Conservation (phyloP, 306 rosid genomes). For the Rosa multiflora region DNA sequence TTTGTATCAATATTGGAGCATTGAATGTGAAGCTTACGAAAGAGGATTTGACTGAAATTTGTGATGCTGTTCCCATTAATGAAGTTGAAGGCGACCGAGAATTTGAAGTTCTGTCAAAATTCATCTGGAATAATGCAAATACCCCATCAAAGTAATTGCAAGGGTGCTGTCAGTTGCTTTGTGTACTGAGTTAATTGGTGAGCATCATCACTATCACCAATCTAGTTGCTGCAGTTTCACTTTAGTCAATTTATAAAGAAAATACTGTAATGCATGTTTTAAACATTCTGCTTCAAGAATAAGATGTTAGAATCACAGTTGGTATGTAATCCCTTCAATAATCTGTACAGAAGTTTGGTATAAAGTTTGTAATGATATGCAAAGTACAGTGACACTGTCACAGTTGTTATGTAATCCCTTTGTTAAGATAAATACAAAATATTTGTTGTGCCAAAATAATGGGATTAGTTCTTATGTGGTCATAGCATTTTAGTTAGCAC, state of each 20-base stretch:
- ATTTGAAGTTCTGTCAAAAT: constrained; percentile 4
- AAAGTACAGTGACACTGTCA: too few species aligned
- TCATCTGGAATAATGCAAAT: neutral
- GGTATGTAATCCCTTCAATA: too few species aligned
- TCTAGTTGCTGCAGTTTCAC: neutral
- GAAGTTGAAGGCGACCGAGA: constrained; percentile 54
- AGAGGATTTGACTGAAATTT: constrained; percentile 50
- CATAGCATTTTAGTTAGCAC: neutral
- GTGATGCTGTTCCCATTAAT: constrained; percentile 51
- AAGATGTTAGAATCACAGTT: too few species aligned
- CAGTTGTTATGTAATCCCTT: too few species aligned
- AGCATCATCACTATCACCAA: neutral
- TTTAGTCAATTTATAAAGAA: too few species aligned
- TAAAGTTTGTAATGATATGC: too few species aligned
- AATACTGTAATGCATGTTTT: too few species aligned
- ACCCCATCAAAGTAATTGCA: neutral
- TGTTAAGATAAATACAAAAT: too few species aligned
- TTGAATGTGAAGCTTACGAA: constrained; percentile 56
- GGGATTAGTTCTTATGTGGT: too few species aligned
- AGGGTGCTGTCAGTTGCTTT: neutral
- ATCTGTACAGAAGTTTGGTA: too few species aligned
- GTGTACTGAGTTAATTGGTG: neutral
- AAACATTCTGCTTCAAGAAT: too few species aligned
- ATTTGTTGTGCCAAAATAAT: too few species aligned
- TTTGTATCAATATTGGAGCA: constrained; percentile 59